Conservation (phyloP, 331 rosid species). For the Quercus lobata region DNA sequence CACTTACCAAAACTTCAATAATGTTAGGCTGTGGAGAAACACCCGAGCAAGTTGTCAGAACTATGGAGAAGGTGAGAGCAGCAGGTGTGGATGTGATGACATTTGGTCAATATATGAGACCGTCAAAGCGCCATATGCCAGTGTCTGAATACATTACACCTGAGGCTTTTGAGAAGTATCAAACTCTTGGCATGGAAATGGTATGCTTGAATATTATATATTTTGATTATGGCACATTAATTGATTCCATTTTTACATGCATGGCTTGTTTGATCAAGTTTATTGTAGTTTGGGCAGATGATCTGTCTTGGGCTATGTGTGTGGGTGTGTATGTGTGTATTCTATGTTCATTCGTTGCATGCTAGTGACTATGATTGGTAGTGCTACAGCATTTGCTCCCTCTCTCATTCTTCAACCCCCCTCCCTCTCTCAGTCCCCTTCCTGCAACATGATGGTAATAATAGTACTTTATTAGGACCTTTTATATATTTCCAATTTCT, state of each 20-base stretch:
- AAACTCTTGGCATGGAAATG: conserved; percentile 91
- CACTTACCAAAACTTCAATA: conserved; percentile 91
- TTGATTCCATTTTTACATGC: not conserved
- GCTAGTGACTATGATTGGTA: not conserved
- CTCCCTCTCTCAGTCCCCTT: not conserved
- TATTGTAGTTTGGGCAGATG: not conserved
- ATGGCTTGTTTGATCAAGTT: not conserved
- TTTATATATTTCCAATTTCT: not conserved
- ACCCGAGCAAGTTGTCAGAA: conserved; percentile 85
- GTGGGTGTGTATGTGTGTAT: not conserved
- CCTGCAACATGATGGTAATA: not conserved
- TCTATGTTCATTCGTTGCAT: not conserved
- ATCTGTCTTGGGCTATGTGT: not conserved
- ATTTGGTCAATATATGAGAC: conserved; percentile 98
- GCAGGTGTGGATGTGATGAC: conserved; percentile 99
- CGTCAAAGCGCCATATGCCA: conserved; percentile 98
- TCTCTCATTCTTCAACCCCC: too few relatives aligned
- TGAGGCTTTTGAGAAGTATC: conserved; percentile 86
- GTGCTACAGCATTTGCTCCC: not conserved
- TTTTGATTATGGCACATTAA: not conserved
- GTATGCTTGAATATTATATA: conserved; percentile 9
- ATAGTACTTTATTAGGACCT: not conserved
- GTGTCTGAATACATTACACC: conserved; percentile 94
- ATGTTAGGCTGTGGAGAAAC: conserved; percentile 99
- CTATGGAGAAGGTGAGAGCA: conserved; percentile 98